Evolutionary conservation across 768 basidiomycete genomes (phyloP).

Genomic region (Suillus discolor): DNA sequence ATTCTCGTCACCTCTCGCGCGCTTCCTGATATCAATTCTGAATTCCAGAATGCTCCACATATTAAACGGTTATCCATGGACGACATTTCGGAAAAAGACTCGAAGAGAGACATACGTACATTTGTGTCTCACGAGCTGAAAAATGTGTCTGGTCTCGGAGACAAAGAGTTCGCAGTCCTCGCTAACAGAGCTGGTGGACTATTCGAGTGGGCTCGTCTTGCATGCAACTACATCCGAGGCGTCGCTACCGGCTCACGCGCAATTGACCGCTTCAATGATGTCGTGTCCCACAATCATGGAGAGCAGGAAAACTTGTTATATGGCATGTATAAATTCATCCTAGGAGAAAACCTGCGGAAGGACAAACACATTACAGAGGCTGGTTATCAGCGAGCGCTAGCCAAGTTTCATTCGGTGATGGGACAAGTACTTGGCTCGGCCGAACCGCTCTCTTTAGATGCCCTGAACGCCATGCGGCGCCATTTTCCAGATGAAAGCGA

Average conservation of each 20-base stretch:
- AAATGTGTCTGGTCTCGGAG: too few species aligned
- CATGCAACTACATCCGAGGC: slow-evolving; percentile 1
- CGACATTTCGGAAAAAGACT: too few species aligned
- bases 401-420: slow-evolving; percentile 6
- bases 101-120: too few species aligned
- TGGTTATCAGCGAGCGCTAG: background rate
- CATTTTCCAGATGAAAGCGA: background rate
- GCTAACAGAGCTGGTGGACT: slow-evolving; percentile 4
- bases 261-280: background rate
- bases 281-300: background rate
- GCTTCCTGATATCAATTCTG: background rate
- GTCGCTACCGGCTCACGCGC: background rate
- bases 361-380: background rate
- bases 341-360: background rate
- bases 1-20: slow-evolving; percentile 17
- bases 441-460: background rate
- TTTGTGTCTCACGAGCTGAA: too few species aligned
- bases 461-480: background rate
- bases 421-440: slow-evolving; percentile 1
- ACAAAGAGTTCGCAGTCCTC: background rate
- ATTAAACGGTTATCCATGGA: background rate
- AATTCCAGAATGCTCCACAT: background rate
- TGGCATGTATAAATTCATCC: background rate
- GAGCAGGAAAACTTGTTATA: background rate
- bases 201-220: slow-evolving; percentile 15